phyloP scores from a whole-genome alignment of 1,139 yeast species.

The Arxiozyma slooffiae region DNA sequence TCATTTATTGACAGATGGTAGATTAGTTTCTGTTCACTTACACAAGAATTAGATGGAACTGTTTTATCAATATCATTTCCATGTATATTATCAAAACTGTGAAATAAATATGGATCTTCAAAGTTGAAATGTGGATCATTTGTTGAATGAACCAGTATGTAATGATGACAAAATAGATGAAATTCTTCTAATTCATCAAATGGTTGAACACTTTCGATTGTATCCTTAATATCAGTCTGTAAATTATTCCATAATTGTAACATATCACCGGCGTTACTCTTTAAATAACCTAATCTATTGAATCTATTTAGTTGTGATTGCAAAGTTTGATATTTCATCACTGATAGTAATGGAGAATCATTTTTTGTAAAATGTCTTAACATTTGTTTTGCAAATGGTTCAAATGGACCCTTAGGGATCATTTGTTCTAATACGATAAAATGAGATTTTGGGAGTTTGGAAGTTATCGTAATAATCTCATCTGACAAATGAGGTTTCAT shows the following conservation, averaged over 20 bases:
- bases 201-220: constrained; percentile 47
- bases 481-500: constrained; percentile 67
- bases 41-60: background rate
- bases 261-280: constrained; percentile 47
- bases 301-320: constrained; percentile 46
- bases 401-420: constrained; percentile 50
- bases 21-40: background rate
- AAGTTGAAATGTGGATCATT: constrained; percentile 26
- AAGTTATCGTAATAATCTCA: constrained; percentile 45
- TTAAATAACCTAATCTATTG: constrained; percentile 36
- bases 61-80: no score
- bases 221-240: constrained; percentile 34
- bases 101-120: constrained; percentile 1
- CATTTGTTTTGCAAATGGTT: constrained; percentile 71
- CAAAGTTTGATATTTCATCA: constrained; percentile 44
- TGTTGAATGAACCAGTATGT: constrained; percentile 58
- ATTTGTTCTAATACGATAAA: constrained; percentile 65
- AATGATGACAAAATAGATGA: constrained; percentile 66
- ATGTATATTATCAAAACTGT: background rate
- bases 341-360: constrained; percentile 63
- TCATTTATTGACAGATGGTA: background rate
- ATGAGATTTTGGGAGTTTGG: constrained; percentile 42
- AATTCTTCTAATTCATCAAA: constrained; percentile 86
- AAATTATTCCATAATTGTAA: constrained; percentile 46
- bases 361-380: constrained; percentile 58